Base-by-base conservation (phyloP, 306 rosid species). In the Rosa persica region DNA sequence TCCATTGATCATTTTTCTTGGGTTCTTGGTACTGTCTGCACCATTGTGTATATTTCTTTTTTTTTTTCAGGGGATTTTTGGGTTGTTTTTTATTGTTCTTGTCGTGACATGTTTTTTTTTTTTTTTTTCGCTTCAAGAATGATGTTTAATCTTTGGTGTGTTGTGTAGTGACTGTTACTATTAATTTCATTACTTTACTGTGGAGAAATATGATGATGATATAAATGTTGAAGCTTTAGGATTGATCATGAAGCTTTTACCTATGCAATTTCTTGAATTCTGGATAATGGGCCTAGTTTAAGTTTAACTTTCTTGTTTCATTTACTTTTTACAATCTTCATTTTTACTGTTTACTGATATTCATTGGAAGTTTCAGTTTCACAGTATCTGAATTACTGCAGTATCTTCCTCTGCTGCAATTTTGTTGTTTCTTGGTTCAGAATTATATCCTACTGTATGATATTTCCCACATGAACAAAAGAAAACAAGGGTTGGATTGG, bases 181-280 rank as follows among this genome's bases (percentile, higher is more conserved):
- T 0, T 46, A 34, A 47, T 5, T 65, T 67, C 15, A 7, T 8
- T 22, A 12, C 47, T 34, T 51, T 64, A 34, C 68, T 30, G 43
- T 44, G 4, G 8, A 20, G 48, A 65, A 30, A 11, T 20, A 15
- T 60, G 11, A 69, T 48, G 4, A 23, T 54, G 47, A 69, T 75
- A 40, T 82, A 6, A 57, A 38, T 68, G 38, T 78, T 83, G 68
- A 74, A 62, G 68, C 66, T 47, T 67, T 55, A 77, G 68, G 54
- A 67, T 66, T 76, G 27, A 58, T 74, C 52, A 51, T 42, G 64
- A 12, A 15, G 39, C 69, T 42, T 70, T 8, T 16, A 46, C 54
- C 77, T 62, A 79, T 48, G 47, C 38, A 39, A 64, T 19, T 81
- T 70, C 60, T 70, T 84, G 72, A 42, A 36, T 48, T 54, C 62